Base-by-base conservation (phyloP, 257 asterid genomes). In the Fraxinus pennsylvanica region DNA sequence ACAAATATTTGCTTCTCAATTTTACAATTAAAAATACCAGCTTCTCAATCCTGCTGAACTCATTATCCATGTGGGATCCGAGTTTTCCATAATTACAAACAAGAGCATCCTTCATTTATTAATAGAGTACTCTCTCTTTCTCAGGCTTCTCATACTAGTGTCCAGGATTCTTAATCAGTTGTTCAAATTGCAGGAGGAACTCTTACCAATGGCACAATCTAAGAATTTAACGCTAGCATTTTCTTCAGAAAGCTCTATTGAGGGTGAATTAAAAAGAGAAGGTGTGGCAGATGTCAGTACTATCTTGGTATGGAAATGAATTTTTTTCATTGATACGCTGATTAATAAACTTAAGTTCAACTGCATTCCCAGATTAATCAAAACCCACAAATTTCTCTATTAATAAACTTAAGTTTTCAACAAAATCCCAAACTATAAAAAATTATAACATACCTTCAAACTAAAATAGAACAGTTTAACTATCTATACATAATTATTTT, bases 241-340 rank as follows among this genome's bases (percentile, higher is more conserved):
- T 86, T 96, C 98, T 38, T 88, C 98, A 70, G 97, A 93, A 87
- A 89, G 97, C 87, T 93, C 99, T 74, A 77, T 96, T n/a, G 98
- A 96, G 91, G 98, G 93, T 80, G 99, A 96, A 84, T 81, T 96
- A 59, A 96, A 93, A 90, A 89, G 97, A 87, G 99, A 93, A 80
- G 92, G 97, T 82, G 92, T 97, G 57, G 96, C 98, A 66, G 98
- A 93, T 90, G 93, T 30, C 3, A 30, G 33, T 30, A 30, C 33
- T 30, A 30, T 30, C 33, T 30, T 30, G 33, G 33, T 30, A 30
- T 30, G 33, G 30, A 30, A 30, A 30, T 30, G 33, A 30, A 29
- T 29, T 29, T 29, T 29, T 29, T 29, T 29, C 27, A 25, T 25
- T 25, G 27, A 25, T 25, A 25, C 27, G 27, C 27, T 25, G 27